Conservation (phyloP, 2,329 filamentous ascomycete species). For the Hypomyces perniciosus region DNA sequence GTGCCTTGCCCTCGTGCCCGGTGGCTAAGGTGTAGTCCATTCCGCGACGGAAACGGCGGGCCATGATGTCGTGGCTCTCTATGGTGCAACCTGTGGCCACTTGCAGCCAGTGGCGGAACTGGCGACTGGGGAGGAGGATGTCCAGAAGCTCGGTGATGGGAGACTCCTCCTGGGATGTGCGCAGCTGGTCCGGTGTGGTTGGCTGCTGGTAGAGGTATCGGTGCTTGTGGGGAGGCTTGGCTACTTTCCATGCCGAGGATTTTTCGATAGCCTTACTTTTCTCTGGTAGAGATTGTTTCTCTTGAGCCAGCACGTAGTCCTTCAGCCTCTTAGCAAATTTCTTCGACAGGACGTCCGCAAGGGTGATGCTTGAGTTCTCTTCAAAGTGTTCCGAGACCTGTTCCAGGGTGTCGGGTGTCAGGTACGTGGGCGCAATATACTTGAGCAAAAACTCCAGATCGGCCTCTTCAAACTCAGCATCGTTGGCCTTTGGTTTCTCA, state of each 20-base stretch:
- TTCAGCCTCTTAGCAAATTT: conserved; percentile 71
- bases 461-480: conserved; percentile 60
- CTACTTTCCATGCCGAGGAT: conserved; percentile 62
- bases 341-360: conserved; percentile 70
- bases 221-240: conserved; percentile 89
- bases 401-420: conserved; percentile 86
- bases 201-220: conserved; percentile 77
- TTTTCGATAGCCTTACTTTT: conserved; percentile 52
- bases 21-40: conserved; percentile 91
- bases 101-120: conserved; percentile 86
- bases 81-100: conserved; percentile 72
- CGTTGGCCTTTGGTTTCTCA: conserved; percentile 36
- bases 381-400: conserved; percentile 74
- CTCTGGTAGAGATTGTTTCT: conserved; percentile 42
- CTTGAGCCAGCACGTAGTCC: conserved; percentile 62
- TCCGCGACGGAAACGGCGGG: conserved; percentile 79
- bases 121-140: conserved; percentile 72
- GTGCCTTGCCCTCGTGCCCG: conserved; percentile 68
- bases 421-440: conserved; percentile 83
- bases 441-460: conserved; percentile 87
- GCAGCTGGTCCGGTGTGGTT: conserved; percentile 32
- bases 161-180: conserved; percentile 37
- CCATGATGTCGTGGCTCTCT: conserved; percentile 69
- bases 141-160: conserved; percentile 75
- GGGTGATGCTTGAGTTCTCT: conserved; percentile 75